Evolutionary conservation across 1,284 basidiomycete genomes (phyloP).

Genomic region (Coriolopsis trogii): DNA sequence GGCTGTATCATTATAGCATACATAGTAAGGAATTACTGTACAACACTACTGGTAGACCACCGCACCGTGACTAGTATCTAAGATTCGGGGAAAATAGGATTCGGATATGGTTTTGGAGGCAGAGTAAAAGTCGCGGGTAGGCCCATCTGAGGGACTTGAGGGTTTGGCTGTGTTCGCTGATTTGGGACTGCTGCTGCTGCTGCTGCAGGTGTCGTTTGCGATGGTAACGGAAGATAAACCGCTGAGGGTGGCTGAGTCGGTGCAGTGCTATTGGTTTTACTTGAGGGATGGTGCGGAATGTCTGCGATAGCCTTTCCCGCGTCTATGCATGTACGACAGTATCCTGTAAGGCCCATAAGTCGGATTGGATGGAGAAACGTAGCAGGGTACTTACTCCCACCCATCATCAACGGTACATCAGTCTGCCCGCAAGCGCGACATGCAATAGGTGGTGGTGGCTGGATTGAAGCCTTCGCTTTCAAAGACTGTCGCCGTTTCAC

Average conservation of each 20-base stretch:
- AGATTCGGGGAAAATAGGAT: no score
- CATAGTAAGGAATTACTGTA: slow-evolving; percentile 17
- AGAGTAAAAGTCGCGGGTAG: no score
- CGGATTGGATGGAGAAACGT: background rate
- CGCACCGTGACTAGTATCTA: no score
- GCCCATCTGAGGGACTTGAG: no score
- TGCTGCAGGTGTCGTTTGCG: no score
- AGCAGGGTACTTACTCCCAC: slow-evolving; percentile 47
- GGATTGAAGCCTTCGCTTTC: slow-evolving; percentile 28
- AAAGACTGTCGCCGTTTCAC: slow-evolving; percentile 28
- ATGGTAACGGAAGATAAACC: background rate
- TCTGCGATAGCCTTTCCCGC: slow-evolving; percentile 34
- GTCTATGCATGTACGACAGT: slow-evolving; percentile 57
- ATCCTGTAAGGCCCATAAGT: slow-evolving; percentile 31
- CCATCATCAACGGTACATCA: slow-evolving; percentile 72
- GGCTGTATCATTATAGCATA: slow-evolving; percentile 26
- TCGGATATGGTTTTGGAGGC: no score
- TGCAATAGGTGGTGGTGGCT: slow-evolving; percentile 45
- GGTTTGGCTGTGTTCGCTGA: no score
- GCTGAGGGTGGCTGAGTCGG: background rate
- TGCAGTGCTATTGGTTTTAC: background rate
- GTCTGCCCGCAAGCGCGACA: slow-evolving; percentile 62
- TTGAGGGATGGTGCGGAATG: slow-evolving; percentile 16
- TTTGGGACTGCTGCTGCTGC: no score
- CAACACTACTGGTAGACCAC: no score